Percentiles rank a stretch among this genome's conserved stretches.
These are phyloP conservation scores for Debaryomyces sp. DNA, from an alignment of 1,139 yeast species.

Conservation along the genomic window DNA sequence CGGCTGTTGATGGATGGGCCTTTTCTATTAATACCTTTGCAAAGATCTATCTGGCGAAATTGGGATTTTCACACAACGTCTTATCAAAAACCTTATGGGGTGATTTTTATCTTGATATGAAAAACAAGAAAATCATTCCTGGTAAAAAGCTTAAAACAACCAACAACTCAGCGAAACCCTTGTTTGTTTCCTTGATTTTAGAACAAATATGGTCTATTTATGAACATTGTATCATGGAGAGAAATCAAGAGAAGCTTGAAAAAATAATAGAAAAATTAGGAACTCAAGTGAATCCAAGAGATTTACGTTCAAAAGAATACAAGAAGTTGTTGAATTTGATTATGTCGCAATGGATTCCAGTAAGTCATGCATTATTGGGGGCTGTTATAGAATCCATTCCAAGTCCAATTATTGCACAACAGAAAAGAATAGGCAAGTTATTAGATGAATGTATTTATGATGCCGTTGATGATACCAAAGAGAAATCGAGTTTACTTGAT, in stretches of 20 bases:
- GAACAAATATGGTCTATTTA: conserved; percentile 95
- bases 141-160: conserved; percentile 56
- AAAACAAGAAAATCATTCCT: conserved; percentile 77
- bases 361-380: conserved; percentile 80
- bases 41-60: conserved; percentile 77
- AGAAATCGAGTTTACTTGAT: conserved; percentile 41
- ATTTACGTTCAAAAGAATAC: conserved; percentile 76
- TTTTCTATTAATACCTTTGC: conserved; percentile 89
- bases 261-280: conserved; percentile 75
- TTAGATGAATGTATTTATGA: conserved; percentile 51
- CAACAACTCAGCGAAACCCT: conserved; percentile 60
- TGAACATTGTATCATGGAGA: conserved; percentile 64
- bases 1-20: conserved; percentile 98
- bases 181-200: conserved; percentile 84
- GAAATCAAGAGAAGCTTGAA: conserved; percentile 70
- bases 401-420: conserved; percentile 78
- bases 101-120: conserved; percentile 85
- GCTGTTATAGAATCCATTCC: conserved; percentile 87
- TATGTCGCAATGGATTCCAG: conserved; percentile 93
- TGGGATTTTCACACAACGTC: conserved; percentile 81
- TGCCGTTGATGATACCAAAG: conserved; percentile 38
- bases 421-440: conserved; percentile 67
- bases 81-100: conserved; percentile 95
- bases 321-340: conserved; percentile 65
- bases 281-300: conserved; percentile 73